Evolutionary conservation across 371 early-diverging fungal genomes (phyloP).

Genomic region (Dentiscutata heterogama): DNA sequence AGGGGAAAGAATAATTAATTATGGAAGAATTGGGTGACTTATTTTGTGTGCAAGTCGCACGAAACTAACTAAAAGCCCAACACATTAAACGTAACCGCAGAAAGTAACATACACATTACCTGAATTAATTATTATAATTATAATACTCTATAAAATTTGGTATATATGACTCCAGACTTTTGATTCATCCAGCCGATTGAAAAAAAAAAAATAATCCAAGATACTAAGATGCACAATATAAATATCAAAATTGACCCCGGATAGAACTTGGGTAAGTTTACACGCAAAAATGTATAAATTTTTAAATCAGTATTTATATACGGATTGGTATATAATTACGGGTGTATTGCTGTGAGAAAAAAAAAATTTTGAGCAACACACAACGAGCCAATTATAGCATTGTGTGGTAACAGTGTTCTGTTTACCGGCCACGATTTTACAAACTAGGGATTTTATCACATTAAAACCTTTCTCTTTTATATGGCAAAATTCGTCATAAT

Average conservation of each 20-base stretch:
- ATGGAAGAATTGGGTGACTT: slow-evolving; percentile 38
- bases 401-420: neutral
- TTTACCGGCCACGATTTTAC: neutral
- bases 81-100: slow-evolving; percentile 22
- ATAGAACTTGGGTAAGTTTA: slow-evolving; percentile 6
- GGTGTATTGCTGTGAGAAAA: neutral
- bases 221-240: neutral
- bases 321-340: too few relatives aligned
- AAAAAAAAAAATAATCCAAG: neutral
- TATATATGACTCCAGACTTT: slow-evolving; percentile 12
- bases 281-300: slow-evolving; percentile 11
- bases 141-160: neutral
- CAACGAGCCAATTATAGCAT: slow-evolving; percentile 1
- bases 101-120: neutral
- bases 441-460: slow-evolving; percentile 23
- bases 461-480: neutral
- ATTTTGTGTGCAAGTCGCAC: slow-evolving; percentile 37
- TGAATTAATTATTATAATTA: neutral
- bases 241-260: neutral
- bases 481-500: too few relatives aligned
- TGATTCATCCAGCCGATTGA: neutral
- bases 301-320: neutral
- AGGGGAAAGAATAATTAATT: slow-evolving; percentile 26
- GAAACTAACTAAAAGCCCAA: slow-evolving; percentile 24
- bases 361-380: neutral